Evolutionary conservation across 768 basidiomycete genomes (phyloP), one percentile per base, ranked within the genome.

Genomic region (Collybia sordida): DNA sequence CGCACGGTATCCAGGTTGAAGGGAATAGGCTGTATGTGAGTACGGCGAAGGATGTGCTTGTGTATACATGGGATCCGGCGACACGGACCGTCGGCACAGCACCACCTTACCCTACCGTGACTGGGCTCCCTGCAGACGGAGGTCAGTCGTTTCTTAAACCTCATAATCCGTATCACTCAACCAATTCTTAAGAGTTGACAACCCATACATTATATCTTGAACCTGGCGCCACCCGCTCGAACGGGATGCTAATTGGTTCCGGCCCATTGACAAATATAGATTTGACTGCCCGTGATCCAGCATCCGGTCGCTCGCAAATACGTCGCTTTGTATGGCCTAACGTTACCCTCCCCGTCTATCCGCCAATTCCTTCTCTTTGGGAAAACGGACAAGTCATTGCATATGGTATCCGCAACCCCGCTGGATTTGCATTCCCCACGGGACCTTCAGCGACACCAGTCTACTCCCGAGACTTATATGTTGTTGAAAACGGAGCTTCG

Each of bases 341-440:
- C 2, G 31, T 46, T 15, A 22, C 49, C n/a, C 52, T 53, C 12
- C 38, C 49, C 11, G 41, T 48, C 19, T 47, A 45, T 21, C 57
- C 58, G 3, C 52, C 49, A 12, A 12, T 50, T 0, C 59, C 68
- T 14, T 51, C 60, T 9, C 47, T 56, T 4, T 70, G 67, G 64
- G 24, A 63, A 6, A 45, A 60, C 3, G 74, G 73, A 0, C 53
- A 68, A 34, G 58, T 75, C 22, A 44, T 76, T 18, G 74, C 72
- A 0, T 75, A 65, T 46, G 74, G 74, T 3, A 73, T 76, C 42
- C 67, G 74, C 9, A 78, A 78, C 57, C 73, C 74, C 7, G 73
- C 67, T 0, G 74, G 71, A 3, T 71, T 76, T 47, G 71, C 72
- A 0, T 71, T 71, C 56, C 52, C 59, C 4, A 65, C 66, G 1